Evolutionary conservation across 495 filamentous ascomycete genomes (phyloP), one percentile per base, ranked within the genome.

Genomic region (Aspergillus baeticus): DNA sequence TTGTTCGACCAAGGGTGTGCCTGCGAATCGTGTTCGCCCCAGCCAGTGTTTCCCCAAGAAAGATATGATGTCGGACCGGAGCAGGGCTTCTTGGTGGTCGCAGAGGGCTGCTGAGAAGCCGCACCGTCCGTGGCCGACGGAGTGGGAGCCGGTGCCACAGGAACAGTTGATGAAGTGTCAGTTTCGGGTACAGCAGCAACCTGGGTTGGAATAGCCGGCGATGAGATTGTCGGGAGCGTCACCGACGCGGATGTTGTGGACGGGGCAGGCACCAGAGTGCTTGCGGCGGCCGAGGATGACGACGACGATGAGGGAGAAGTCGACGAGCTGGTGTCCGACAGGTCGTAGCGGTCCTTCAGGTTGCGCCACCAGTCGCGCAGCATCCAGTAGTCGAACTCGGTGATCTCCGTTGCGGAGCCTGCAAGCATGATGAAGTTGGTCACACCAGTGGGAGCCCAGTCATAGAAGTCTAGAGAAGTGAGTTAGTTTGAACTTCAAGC

Each of bases 311-410:
- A 41, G 15, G 26, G 26, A 8, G 26, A 29, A 3, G 26, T 29
- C 26, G 26, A 29, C 26, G 26, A 29, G 26, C 26, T 8, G 26
- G 26, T 29, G 38, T 15, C 10, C 0, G 46, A 60, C 14, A 60
- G 58, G 37, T 51, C 55, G 18, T 60, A 60, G n/a, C 58, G 58
- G 37, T 31, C 29, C 43, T 61, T 61, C 42, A 61, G 37, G 34
- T 61, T 31, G 5, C 59, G 48, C 59, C 59, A 61, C 59, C 59
- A 61, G 54, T 61, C 59, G 7, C 59, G 54, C 13, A 43, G 54
- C 59, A 61, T 61, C 59, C 59, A 61, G 10, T 26, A 21, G 22
- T 61, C 59, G n/a, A 61, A 61, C 35, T 54, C 49, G 20, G 59
- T 61, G 59, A 61, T 61, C 34, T 61, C 39, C 5, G 37, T 57